Evolutionary conservation across 2,329 filamentous ascomycete species (phyloP), one percentile per base, ranked within the genome.

Genomic region (Lecanicillium sp.): DNA sequence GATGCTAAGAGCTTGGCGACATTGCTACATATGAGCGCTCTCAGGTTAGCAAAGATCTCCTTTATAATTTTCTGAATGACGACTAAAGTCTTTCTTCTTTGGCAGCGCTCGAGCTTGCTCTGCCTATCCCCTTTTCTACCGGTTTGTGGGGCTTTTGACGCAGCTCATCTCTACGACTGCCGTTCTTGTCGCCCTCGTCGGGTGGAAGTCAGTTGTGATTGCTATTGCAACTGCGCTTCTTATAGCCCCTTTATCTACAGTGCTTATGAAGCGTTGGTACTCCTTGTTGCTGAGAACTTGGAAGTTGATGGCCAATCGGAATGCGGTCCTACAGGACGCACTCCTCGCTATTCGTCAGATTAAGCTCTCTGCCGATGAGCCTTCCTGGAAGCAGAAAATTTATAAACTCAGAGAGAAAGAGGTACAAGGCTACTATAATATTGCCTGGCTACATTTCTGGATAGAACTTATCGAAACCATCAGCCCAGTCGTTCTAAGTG

Each of bases 361-460:
- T 6, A 44, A 45, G 11, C 39, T 45, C 9, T 44, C 43, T 5
- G 43, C 43, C 15, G 30, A 30, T 6, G 43, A 45, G 15, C n/a
- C 29, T 4, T 14, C 17, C 3, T 45, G 37, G 37, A 44, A 33
- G 19, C 25, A 33, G 4, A 45, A 39, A 27, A 38, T 44, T 9
- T 28, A 38, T 17, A 11, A 31, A 15, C 30, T 44, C 3, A 32
- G 43, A 27, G 28, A 41, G 2, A 14, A 36, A 8, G 41, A 45
- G 35, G 20, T 41, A 14, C 14, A 31, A n/a, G 18, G 6, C 31
- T 29, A 17, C n/a, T 17, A 10, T 5, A 11, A 34, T 2, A 34
- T 29, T 22, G 10, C 37, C 15, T 18, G 33, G 27, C 28, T 42
- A 20, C 33, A 27, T 17, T 35, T 39, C 8, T 29, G 31, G 13